Base-by-base conservation (phyloP, 768 basidiomycete genomes). In the Termitomyces sp. region DNA sequence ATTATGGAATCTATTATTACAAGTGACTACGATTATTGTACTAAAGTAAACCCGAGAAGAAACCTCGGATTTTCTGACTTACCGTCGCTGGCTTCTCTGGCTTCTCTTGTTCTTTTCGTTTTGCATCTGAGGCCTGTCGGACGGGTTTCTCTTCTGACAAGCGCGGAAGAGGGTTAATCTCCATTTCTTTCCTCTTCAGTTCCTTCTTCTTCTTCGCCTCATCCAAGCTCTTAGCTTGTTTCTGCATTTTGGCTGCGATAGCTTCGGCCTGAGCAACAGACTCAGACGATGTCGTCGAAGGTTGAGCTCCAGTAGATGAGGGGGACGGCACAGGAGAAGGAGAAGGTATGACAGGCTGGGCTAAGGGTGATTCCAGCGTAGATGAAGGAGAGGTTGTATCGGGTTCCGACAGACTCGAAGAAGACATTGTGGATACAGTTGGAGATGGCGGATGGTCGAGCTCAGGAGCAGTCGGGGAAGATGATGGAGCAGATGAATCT, bases 21-120 rank as follows among this genome's bases (percentile, higher is more conserved):
- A 33, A 1, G 12, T 35, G 14, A 17, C 15, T 38, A 38, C 15
- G 37, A 38, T 17, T 38, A 17, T 35, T 6, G 37, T 17, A 2
- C 46, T 60, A 60, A 28, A 58, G 53, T 43, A 60, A 31, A 33
- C 53, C 50, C 14, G 53, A 54, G 52, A 63, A 64, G 42, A 64
- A 58, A n/a, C 56, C 21, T 14, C 40, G 41, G 15, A 65, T 37
- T 21, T 52, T 62, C 7, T 56, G 47, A 26, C 44, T 56, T 0
- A 55, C 21, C 15, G 50, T 52, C 23, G 42, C 38, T 33, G 54
- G 50, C 26, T 52, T 23, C 23, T 47, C 38, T 33, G 54, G 50
- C 26, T 52, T 23, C 19, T 58, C 31, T 33, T 17, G 37, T 3
- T 5, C 37, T 19, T 33, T 21, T 50, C 12, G 52, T 37, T 44